phyloP scores from a whole-genome alignment of 305 asterid genomes.

The Fraxinus angustifolia region DNA sequence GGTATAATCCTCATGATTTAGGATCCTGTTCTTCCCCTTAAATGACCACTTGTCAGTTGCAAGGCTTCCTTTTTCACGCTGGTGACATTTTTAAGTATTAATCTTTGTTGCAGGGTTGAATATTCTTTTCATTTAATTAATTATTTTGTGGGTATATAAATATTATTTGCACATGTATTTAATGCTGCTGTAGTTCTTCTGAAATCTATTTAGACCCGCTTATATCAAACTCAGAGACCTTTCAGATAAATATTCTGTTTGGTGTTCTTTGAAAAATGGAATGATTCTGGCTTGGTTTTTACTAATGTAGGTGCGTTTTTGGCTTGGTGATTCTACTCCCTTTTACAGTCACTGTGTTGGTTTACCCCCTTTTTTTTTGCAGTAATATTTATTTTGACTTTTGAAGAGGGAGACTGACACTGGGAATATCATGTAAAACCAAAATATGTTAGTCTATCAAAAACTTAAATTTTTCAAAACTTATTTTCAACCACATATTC shows the following conservation, averaged over 20 bases:
- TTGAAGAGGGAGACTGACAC: background rate
- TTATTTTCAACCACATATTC: no score
- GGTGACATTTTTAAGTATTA: background rate
- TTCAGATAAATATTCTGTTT: background rate
- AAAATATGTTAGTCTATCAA: background rate
- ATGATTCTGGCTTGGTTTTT: background rate
- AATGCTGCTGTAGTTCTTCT: background rate
- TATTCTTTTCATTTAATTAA: background rate
- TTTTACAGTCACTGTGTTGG: background rate
- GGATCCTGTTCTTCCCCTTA: conserved; percentile 9
- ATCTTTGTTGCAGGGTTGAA: background rate
- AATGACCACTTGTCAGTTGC: conserved; percentile 3
- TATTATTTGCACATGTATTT: background rate
- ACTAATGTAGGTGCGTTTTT: background rate
- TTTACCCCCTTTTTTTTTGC: background rate
- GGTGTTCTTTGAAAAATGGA: background rate
- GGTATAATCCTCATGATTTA: conserved; percentile 39
- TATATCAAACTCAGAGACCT: background rate
- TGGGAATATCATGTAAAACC: background rate
- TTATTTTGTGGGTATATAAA: background rate
- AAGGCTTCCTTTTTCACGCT: background rate
- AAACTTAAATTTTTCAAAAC: no score
- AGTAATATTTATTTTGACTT: background rate
- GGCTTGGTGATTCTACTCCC: background rate
- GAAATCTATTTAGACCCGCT: background rate